phyloP scores from a whole-genome alignment of 1,284 basidiomycete genomes.

The Malassezia globosa region DNA sequence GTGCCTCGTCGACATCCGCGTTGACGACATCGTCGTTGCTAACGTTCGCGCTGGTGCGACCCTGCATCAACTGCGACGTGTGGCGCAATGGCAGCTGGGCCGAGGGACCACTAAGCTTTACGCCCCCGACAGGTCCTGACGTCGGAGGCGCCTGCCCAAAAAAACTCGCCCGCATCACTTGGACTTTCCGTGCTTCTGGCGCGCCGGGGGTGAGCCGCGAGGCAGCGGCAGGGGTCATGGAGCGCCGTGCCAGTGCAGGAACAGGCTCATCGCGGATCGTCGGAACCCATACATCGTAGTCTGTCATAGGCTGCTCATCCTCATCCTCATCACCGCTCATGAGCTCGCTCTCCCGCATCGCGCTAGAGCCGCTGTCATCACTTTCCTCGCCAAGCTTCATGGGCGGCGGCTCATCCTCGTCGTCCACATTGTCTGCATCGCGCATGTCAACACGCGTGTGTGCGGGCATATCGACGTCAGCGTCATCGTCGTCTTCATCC shows the following conservation, averaged over 20 bases:
- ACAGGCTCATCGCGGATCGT: neutral
- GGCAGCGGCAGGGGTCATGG: slow-evolving; percentile 8
- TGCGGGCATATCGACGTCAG: slow-evolving; percentile 1
- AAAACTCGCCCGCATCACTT: slow-evolving; percentile 47
- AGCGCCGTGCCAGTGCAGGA: neutral
- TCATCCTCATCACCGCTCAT: neutral
- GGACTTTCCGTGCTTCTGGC: slow-evolving; percentile 33
- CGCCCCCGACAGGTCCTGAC: slow-evolving; percentile 13
- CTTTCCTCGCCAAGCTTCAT: slow-evolving; percentile 20
- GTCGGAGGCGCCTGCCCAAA: slow-evolving; percentile 36
- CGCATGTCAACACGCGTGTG: slow-evolving; percentile 3
- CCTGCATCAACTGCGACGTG: neutral
- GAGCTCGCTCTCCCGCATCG: slow-evolving; percentile 16
- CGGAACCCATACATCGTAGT: slow-evolving; percentile 7
- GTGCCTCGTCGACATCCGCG: neutral
- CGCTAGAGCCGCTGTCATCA: slow-evolving; percentile 9
- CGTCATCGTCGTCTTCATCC: slow-evolving; percentile 29
- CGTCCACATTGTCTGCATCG: too few relatives aligned
- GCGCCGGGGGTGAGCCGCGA: slow-evolving; percentile 9
- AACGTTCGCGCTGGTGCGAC: neutral
- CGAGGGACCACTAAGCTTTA: slow-evolving; percentile 3
- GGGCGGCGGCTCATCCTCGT: slow-evolving; percentile 26
- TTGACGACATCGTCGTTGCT: neutral
- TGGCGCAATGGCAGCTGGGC: neutral
- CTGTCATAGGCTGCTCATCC: too few relatives aligned